A percentile compares a stretch with the other conserved stretches of the same genome.
Evolutionary conservation across 768 basidiomycete species (phyloP).

Genomic region (Multifurca ochricompacta): DNA sequence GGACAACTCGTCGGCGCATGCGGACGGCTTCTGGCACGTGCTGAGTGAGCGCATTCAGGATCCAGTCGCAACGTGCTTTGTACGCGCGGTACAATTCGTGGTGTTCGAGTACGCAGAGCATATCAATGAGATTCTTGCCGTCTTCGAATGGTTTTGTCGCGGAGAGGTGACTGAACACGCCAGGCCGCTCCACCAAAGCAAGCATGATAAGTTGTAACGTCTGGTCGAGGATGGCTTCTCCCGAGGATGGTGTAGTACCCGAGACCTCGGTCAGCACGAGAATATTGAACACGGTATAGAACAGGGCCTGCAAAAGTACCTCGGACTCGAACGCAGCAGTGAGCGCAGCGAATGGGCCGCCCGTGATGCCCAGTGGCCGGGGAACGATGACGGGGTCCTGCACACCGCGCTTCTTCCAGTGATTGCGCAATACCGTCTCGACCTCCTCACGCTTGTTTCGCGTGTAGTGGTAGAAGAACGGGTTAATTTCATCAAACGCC

Average conservation of each 20-base stretch:
- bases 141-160: constrained; percentile 49
- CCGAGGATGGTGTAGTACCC: constrained; percentile 59
- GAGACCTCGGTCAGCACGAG: constrained; percentile 53
- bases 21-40: constrained; percentile 53
- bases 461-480: constrained; percentile 93
- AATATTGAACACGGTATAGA: constrained; percentile 73
- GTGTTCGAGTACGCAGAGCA: constrained; percentile 71
- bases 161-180: constrained; percentile 52
- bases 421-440: constrained; percentile 60
- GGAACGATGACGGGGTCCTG: constrained; percentile 72
- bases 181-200: constrained; percentile 63
- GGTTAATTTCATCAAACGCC: constrained; percentile 80
- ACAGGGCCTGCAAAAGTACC: constrained; percentile 71
- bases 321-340: constrained; percentile 59
- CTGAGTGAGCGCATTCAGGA: constrained; percentile 51
- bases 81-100: constrained; percentile 66
- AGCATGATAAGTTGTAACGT: constrained; percentile 81
- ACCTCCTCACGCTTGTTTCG: constrained; percentile 92
- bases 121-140: constrained; percentile 54
- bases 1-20: constrained; percentile 38
- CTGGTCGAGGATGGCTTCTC: constrained; percentile 88
- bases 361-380: constrained; percentile 51
- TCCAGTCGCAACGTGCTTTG: constrained; percentile 65
- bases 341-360: constrained; percentile 64
- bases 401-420: constrained; percentile 57